These are phyloP conservation scores for Microdochium nivale DNA, from an alignment of 2,329 filamentous ascomycete species.

Conservation along the genomic window DNA sequence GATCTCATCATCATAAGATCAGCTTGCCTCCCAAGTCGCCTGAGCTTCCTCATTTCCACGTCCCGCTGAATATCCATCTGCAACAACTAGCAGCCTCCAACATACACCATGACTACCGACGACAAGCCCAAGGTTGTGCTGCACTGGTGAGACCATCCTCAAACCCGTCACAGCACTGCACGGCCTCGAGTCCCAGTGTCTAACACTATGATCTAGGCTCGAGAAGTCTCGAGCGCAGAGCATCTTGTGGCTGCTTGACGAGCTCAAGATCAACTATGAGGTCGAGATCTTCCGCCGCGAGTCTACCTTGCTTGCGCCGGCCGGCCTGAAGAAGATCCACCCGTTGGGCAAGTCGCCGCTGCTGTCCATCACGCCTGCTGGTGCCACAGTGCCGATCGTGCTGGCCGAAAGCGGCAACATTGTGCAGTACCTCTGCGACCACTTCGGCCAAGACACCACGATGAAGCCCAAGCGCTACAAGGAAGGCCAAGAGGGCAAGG, in stretches of 20 bases:
- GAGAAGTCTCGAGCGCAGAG: conserved; percentile 75
- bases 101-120: conserved; percentile 15
- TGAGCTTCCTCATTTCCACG: background rate
- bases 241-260: conserved; percentile 79
- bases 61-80: background rate
- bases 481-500: conserved; percentile 46
- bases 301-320: conserved; percentile 56
- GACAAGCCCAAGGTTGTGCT: conserved; percentile 48
- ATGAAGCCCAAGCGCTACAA: conserved; percentile 46
- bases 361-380: conserved; percentile 50
- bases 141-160: conserved; percentile 43
- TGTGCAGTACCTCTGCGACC: conserved; percentile 71
- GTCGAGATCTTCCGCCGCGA: conserved; percentile 70
- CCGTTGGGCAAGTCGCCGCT: conserved; percentile 83
- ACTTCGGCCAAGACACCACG: conserved; percentile 35
- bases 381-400: conserved; percentile 38
- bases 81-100: background rate
- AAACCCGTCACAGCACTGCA: background rate
- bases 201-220: conserved; percentile 49
- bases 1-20: background rate
- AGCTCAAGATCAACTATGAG: conserved; percentile 71
- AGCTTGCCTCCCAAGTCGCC: background rate
- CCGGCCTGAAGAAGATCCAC: conserved; percentile 69
- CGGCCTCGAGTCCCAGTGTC: background rate
- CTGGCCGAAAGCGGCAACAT: conserved; percentile 79